phyloP scores from a whole-genome alignment of 2,329 filamentous ascomycete genomes.

The Aspergillus novofumigatus region DNA sequence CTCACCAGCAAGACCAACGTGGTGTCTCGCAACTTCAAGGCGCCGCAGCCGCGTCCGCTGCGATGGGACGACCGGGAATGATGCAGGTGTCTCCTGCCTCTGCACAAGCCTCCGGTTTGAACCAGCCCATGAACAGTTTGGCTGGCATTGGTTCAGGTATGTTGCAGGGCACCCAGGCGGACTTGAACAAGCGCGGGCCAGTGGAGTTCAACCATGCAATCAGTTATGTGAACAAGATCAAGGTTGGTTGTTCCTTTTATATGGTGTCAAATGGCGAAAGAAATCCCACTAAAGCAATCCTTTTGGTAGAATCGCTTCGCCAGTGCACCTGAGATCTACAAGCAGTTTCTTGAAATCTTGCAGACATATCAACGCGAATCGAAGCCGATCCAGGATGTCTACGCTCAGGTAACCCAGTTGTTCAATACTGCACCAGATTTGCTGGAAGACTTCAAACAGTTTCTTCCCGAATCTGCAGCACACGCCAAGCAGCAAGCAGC shows the following conservation, averaged over 20 bases:
- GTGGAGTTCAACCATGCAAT: constrained; percentile 99
- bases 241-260: constrained; percentile 56
- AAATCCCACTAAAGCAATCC: neutral
- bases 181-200: constrained; percentile 79
- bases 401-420: constrained; percentile 89
- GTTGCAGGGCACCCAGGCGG: constrained; percentile 50
- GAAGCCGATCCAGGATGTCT: constrained; percentile 97
- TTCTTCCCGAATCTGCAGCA: constrained; percentile 83
- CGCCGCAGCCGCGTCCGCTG: constrained; percentile 56
- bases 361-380: constrained; percentile 98
- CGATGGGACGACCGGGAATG: constrained; percentile 44
- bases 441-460: constrained; percentile 97
- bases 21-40: constrained; percentile 64
- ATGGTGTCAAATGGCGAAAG: neutral
- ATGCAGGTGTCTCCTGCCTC: constrained; percentile 45
- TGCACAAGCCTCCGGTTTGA: constrained; percentile 42
- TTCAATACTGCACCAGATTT: constrained; percentile 93
- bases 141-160: constrained; percentile 60
- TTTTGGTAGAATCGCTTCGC: constrained; percentile 80
- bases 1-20: constrained; percentile 62
- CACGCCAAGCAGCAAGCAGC: constrained; percentile 60
- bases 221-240: constrained; percentile 99
- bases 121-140: constrained; percentile 54
- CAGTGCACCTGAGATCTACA: constrained; percentile 96
- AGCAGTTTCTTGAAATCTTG: constrained; percentile 95